Percentiles rank a stretch among this genome's conserved stretches.
phyloP scores from a whole-genome alignment of 352 stramenopile species.

The Globisporangium splendens region DNA sequence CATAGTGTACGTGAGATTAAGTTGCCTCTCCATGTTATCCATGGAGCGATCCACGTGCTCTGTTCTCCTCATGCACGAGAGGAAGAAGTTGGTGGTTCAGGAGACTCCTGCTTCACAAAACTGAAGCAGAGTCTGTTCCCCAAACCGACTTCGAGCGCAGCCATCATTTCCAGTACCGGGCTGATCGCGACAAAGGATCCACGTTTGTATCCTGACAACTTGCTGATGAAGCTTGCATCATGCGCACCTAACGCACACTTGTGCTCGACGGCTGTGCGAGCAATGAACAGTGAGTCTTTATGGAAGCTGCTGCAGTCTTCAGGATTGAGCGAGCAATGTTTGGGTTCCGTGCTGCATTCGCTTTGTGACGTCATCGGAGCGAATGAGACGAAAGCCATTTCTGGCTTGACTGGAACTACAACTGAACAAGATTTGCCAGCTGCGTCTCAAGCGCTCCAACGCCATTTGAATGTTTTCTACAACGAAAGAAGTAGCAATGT shows the following conservation, averaged over 20 bases:
- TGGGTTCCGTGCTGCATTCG: slow-evolving; percentile 28
- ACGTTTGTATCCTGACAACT: slow-evolving; percentile 58
- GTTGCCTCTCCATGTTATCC: slow-evolving; percentile 60
- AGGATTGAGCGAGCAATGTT: slow-evolving; percentile 38
- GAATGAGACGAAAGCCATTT: slow-evolving; percentile 40
- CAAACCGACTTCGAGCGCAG: slow-evolving; percentile 37
- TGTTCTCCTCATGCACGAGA: slow-evolving; percentile 47
- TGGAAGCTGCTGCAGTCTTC: slow-evolving; percentile 59
- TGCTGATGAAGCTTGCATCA: slow-evolving; percentile 61
- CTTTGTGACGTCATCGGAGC: slow-evolving; percentile 27
- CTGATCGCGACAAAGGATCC: slow-evolving; percentile 75
- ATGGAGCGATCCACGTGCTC: slow-evolving; percentile 64
- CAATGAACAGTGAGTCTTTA: slow-evolving; percentile 49
- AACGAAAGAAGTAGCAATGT: slow-evolving; percentile 10
- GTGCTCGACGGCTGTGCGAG: slow-evolving; percentile 43
- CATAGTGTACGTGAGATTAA: slow-evolving; percentile 76
- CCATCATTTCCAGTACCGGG: slow-evolving; percentile 61
- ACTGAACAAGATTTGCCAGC: slow-evolving; percentile 1
- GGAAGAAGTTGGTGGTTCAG: slow-evolving; percentile 5
- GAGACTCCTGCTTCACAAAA: slow-evolving; percentile 23
- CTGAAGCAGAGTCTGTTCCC: slow-evolving; percentile 67
- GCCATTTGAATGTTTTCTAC: slow-evolving; percentile 8
- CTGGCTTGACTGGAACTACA: slow-evolving; percentile 27
- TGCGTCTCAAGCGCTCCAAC: background rate
- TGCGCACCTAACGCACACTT: slow-evolving; percentile 39